Percentiles rank a stretch among this genome's conserved stretches.
phyloP scores from a whole-genome alignment of 106 monocot genomes.

The Acanthochlamys bracteata region DNA sequence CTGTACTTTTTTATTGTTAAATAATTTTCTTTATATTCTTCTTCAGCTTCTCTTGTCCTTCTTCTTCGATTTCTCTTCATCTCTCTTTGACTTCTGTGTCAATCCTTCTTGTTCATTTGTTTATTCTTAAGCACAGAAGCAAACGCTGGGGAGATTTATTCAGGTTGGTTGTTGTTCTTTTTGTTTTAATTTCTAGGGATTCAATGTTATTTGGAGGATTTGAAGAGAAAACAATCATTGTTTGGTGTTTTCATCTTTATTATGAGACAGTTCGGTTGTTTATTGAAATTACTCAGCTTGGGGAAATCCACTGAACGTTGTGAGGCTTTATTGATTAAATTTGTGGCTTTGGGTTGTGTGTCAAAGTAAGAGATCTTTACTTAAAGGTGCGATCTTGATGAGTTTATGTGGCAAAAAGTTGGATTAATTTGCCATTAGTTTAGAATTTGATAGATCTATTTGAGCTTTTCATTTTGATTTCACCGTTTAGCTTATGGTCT shows the following conservation, averaged over 20 bases:
- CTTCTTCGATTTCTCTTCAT: slow-evolving; percentile 1
- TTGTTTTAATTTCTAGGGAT: background rate
- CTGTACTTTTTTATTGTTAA: too few relatives aligned
- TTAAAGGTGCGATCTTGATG: too few relatives aligned
- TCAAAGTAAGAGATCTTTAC: background rate
- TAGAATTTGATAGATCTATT: background rate
- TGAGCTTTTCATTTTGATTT: background rate
- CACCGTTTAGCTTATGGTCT: too few relatives aligned
- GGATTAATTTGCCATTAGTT: background rate
- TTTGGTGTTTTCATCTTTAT: background rate
- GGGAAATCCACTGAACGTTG: background rate
- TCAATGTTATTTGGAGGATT: background rate
- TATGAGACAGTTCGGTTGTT: background rate
- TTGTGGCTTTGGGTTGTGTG: background rate
- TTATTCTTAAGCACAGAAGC: background rate
- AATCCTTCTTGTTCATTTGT: background rate
- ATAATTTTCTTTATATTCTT: background rate
- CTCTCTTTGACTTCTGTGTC: background rate
- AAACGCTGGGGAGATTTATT: background rate
- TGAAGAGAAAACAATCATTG: background rate
- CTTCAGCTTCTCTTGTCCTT: background rate
- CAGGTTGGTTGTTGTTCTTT: background rate
- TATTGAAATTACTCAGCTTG: background rate
- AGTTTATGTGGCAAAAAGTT: background rate
- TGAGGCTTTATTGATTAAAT: background rate